Evolutionary conservation across 192 early-diverging fungal species (phyloP).

Genomic region (Phlyctochytrium bullatum): DNA sequence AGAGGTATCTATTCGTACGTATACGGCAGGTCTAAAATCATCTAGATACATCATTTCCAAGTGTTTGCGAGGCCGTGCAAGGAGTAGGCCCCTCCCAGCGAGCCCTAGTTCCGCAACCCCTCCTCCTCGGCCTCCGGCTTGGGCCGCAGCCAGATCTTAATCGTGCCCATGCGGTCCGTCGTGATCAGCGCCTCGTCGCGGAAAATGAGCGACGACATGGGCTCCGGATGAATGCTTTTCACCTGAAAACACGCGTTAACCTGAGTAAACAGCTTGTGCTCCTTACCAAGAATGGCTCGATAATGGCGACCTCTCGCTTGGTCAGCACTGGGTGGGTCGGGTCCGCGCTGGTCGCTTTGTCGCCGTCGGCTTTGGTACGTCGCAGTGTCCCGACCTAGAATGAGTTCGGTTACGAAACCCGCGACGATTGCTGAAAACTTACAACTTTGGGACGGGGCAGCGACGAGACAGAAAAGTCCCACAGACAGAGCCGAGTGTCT

Average conservation of each 20-base stretch:
- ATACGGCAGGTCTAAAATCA: neutral
- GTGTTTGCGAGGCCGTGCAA: conserved; percentile 5
- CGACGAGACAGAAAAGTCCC: conserved; percentile 86
- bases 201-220: conserved; percentile 63
- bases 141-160: conserved; percentile 76
- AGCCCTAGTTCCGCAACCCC: neutral
- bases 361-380: conserved; percentile 30
- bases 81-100: neutral
- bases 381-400: conserved; percentile 29
- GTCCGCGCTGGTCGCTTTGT: conserved; percentile 19
- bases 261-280: neutral
- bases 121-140: neutral
- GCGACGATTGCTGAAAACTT: neutral
- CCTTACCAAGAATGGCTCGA: conserved; percentile 67
- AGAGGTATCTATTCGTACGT: conserved; percentile 11
- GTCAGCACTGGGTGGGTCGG: conserved; percentile 40
- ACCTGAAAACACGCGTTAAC: conserved; percentile 23
- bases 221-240: conserved; percentile 60
- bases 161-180: conserved; percentile 65
- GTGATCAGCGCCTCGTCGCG: conserved; percentile 71
- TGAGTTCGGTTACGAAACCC: neutral
- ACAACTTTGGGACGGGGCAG: conserved; percentile 70
- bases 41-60: conserved; percentile 1
- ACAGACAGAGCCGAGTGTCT: conserved; percentile 80
- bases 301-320: conserved; percentile 57